A percentile compares a stretch with the other conserved stretches of the same genome.
phyloP scores from a whole-genome alignment of 768 basidiomycete species.

The Lyophyllum atratum region DNA sequence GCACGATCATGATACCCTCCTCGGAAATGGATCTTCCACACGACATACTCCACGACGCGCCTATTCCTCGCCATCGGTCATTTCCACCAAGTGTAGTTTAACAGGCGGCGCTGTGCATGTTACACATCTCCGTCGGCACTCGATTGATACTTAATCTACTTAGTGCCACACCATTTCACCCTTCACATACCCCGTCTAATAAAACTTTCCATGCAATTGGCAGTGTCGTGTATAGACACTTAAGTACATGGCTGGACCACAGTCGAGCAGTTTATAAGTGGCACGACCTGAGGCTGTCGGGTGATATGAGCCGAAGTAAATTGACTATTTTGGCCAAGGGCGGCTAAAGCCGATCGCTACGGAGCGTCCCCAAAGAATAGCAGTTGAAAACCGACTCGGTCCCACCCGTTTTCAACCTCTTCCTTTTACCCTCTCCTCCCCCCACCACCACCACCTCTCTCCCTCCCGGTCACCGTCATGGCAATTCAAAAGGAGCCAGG shows the following conservation, averaged over 20 bases:
- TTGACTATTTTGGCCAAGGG: not conserved
- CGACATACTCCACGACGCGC: conserved; percentile 10
- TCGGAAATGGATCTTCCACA: conserved; percentile 4
- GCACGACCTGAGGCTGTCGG: conserved; percentile 6
- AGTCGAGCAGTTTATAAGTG: conserved; percentile 8
- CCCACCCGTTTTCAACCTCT: conserved; percentile 15
- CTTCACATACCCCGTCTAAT: conserved; percentile 15
- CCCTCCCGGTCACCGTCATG: conserved; percentile 46
- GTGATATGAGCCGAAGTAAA: not conserved
- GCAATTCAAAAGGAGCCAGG: conserved; percentile 85
- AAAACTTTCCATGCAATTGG: not conserved
- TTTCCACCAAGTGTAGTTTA: not conserved
- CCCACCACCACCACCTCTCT: conserved; percentile 21
- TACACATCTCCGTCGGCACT: conserved; percentile 10
- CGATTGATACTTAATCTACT: conserved; percentile 18
- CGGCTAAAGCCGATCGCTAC: conserved; percentile 38
- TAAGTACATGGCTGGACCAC: not conserved
- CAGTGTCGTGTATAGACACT: not conserved
- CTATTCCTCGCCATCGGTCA: conserved; percentile 6
- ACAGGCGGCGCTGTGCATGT: conserved; percentile 5
- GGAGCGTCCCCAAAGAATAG: conserved; percentile 21
- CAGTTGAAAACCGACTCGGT: conserved; percentile 12
- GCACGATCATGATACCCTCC: conserved; percentile 2
- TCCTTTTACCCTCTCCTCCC: conserved; percentile 20
- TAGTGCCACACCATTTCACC: conserved; percentile 9